Evolutionary conservation across 2,329 filamentous ascomycete species (phyloP), one percentile per base, ranked within the genome.

Genomic region (Fusarium sp.): DNA sequence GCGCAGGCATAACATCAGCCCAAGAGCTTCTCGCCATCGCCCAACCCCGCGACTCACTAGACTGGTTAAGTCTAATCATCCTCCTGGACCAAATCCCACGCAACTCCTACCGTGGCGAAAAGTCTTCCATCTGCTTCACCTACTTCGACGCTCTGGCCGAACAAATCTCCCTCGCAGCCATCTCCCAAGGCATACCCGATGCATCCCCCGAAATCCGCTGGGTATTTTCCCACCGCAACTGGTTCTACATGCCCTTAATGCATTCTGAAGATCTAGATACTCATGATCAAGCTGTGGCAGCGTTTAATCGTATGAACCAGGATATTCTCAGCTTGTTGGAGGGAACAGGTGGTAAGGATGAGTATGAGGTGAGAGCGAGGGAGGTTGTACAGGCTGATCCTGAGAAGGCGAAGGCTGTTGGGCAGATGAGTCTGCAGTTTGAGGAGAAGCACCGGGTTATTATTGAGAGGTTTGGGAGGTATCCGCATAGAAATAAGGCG

Each of bases 1-100:
- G 65, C 1, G 64, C 77, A 1, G 71, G 72, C 20, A 52, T 76
- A 15, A 76, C 73, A 6, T 77, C 79, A 1, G 77, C 73, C 2
- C 54, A 73, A 11, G 74, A 79, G 42, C 63, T 83, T 50, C 49
- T 82, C 34, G 68, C 72, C 8, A 56, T 75, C 16, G 64, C 75
- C 1, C 64, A 73, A 14, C 79, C 77, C 7, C 54, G 67, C 6
- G 62, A 67, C 5, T 74, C 81, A 1, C 55, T 76, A 8, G 79
- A 82, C 67, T 82, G 80, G 77, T 78, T 91, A 4, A 82, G 83
- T 46, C 75, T 91, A 0, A 72, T 89, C 8, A 71, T 91, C 4
- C 81, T 91, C 4, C 82, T 91, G 4, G 90, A 91, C 67, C 89
- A 91, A 73, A 82, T 91, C 44, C 83, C 89, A 0, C 85, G 90